Evolutionary conservation across 129 eudicot species (phyloP), one percentile per base, ranked within the genome.

Genomic region (Lactuca sativa): DNA sequence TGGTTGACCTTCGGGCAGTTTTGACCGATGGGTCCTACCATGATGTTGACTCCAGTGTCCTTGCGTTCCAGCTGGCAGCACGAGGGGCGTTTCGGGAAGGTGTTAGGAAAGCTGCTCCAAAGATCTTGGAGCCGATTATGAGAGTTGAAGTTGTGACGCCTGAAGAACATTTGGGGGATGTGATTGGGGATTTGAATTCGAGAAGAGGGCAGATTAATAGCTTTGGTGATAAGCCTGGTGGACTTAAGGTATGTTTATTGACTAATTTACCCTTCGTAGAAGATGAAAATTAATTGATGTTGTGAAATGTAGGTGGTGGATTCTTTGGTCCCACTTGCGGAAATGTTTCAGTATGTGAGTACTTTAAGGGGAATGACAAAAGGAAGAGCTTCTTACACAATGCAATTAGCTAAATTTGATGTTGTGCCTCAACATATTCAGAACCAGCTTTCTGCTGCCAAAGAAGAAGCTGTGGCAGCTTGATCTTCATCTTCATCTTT

Each of bases 161-260:
- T 9, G 99, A 95, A 80, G 99, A 95, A 62, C 97, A 95, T 82
- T 82, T 95, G 80, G 97, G 99, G 31, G 97, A 95, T 82, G 99
- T 95, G 18, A 95, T 95, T 66, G 99, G 99, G 74, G 99, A 90
- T 80, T 88, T 95, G 47, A 95, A 95, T 78, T 90, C 93, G 0
- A 85, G 99, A 58, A 90, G 99, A 84, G 99, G 99, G 12, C 93
- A 90, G 85, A 90, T 90, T 77, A 95, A 85, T 83, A 87, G 80
- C 80, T 95, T 95, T 57, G 91, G 92, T 55, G 97, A 95, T 70
- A 95, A 95, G 66, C 97, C 99, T 14, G 99, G 98, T 83, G 90
- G 98, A 43, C 95, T 93, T 49, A 93, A 93, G 98, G 99, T 93
- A 90, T 51, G 75, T 32, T 56, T 47, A 33, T 25, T 67, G 0